Base-by-base conservation (phyloP, 306 rosid genomes). In the Citrullus colocynthis region DNA sequence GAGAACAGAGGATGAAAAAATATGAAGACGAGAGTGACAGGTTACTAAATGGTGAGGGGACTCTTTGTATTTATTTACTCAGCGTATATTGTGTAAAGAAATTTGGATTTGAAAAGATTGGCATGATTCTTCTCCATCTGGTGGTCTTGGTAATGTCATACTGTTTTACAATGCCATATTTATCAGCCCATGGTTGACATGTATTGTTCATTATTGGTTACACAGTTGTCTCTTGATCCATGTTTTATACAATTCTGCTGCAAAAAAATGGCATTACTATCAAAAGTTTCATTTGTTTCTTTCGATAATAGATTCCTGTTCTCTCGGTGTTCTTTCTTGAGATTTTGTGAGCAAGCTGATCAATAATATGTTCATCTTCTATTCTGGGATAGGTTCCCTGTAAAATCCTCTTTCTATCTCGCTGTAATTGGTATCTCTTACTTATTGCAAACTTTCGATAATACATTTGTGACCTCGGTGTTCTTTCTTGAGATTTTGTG, bases 81-180 rank as follows among this genome's bases (percentile, higher is more conserved):
- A 73, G 77, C 62, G 39, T 73, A 73, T 73, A 52, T 73, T 32
- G 62, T 73, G 77, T 73, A 73, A 73, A 73, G 77, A 52, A 73
- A 73, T 51, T 73, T 73, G 77, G 77, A 73, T 73, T 48, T 52
- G 62, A 30, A 64, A 74, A 51, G 21, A 73, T 51, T 30, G 42
- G 77, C 48, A 49, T 73, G 45, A 48, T 51, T 73, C 62, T 73
- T 32, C 61, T 73, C 77, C 28, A 73, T 72, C 59, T 30, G 60
- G 10, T 42, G 48, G 61, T 52, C 17, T 32, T 69, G 75, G 75
- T 69, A 15, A 34, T 32, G 30, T 52, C 61, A 32, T 52, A 72
- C 49, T 49, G 59, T 72, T 48, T 49, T 5, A 36, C 58, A 71
- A 48, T 72, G 76, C 42, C 76, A 28, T 72, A 49, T 71, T 48